A percentile compares a stretch with the other conserved stretches of the same genome.
These are phyloP conservation scores for Carnegiea gigantea DNA, from an alignment of 179 eudicot genomes.

Conservation along the genomic window DNA sequence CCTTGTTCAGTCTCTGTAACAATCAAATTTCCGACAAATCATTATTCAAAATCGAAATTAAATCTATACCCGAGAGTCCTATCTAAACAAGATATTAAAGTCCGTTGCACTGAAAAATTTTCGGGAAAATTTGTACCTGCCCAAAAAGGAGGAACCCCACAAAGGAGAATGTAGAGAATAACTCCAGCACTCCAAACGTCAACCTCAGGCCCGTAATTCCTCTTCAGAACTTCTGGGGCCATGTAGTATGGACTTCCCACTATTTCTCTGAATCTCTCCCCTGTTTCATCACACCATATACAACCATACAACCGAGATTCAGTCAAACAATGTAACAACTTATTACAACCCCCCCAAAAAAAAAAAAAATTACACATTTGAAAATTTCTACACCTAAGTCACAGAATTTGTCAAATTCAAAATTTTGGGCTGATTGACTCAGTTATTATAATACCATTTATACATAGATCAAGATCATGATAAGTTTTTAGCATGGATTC, in stretches of 20 bases:
- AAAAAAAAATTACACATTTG: neutral
- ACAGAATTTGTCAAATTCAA: conserved; percentile 13
- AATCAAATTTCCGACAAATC: neutral
- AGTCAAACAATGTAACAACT: neutral
- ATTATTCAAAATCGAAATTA: neutral
- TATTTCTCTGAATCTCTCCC: conserved; percentile 47
- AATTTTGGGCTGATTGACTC: conserved; percentile 9
- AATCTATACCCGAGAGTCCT: too few relatives aligned
- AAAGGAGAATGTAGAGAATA: conserved; percentile 47
- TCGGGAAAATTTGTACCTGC: conserved; percentile 31
- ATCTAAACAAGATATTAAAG: too few relatives aligned
- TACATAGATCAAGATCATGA: neutral
- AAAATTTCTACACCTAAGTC: conserved; percentile 14
- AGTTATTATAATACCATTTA: conserved; percentile 3
- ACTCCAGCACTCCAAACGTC: conserved; percentile 62
- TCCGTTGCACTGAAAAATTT: too few relatives aligned
- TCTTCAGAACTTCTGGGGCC: conserved; percentile 55
- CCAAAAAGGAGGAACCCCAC: conserved; percentile 61
- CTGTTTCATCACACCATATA: conserved; percentile 22
- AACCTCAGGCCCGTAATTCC: conserved; percentile 52
- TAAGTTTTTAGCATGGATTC: neutral
- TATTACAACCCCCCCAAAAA: neutral
- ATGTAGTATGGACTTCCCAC: conserved; percentile 59
- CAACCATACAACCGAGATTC: conserved; percentile 10
- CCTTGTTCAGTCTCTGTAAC: conserved; percentile 89